These are phyloP conservation scores for Leishmania martiniquensis DNA, from an alignment of 208 protist genomes.

Conservation along the genomic window DNA sequence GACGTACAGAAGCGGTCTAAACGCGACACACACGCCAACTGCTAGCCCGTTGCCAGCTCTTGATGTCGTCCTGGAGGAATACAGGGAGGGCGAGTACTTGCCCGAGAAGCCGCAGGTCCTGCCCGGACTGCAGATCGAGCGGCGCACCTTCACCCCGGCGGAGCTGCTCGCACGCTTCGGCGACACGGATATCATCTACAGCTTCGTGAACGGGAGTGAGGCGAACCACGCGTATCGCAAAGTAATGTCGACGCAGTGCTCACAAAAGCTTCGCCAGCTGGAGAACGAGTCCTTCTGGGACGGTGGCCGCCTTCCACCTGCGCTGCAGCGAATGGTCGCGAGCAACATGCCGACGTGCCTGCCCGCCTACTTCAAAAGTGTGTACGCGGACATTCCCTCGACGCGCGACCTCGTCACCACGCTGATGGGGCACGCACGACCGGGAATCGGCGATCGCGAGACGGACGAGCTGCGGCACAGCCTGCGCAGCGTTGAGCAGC, in stretches of 20 bases:
- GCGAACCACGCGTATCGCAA: conserved; percentile 53
- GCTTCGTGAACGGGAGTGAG: conserved; percentile 97
- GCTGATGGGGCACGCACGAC: too few species aligned
- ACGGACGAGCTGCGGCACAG: conserved; percentile 95
- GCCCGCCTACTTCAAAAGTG: too few species aligned
- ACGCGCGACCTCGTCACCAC: too few species aligned
- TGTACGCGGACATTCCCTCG: too few species aligned
- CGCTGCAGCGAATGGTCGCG: too few species aligned
- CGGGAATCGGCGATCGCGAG: too few species aligned
- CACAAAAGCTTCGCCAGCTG: background rate
- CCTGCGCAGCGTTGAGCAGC: conserved; percentile 92
- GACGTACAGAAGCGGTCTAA: background rate
- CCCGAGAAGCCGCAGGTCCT: conserved; percentile 36
- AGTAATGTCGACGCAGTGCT: background rate
- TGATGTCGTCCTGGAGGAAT: too few species aligned
- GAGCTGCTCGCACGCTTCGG: conserved; percentile 36
- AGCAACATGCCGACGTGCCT: too few species aligned
- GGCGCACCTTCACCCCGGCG: conserved; percentile 34
- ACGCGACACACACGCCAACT: too few species aligned
- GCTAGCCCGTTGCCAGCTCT: too few species aligned
- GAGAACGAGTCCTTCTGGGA: background rate
- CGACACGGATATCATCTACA: conserved; percentile 94
- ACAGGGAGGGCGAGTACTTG: background rate
- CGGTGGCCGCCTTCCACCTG: too few species aligned
- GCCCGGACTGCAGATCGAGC: conserved; percentile 27